Conservation (phyloP, 2,329 filamentous ascomycete genomes). For the Xylaria sp. region DNA sequence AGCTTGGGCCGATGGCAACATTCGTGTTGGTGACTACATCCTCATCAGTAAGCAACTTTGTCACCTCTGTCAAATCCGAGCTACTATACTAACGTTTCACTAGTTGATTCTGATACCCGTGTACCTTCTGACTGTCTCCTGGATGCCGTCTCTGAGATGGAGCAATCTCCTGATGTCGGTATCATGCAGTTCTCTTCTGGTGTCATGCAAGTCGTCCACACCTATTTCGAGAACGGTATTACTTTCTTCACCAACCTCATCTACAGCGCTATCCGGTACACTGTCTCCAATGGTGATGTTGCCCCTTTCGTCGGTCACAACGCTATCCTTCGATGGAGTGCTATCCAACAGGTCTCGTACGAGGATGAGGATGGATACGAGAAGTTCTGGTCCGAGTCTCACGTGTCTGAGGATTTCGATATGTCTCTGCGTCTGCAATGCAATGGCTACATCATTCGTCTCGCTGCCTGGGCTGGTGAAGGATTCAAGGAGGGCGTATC, state of each 20-base stretch:
- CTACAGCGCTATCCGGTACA: conserved; percentile 77
- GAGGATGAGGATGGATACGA: conserved; percentile 68
- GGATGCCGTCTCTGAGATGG: conserved; percentile 78
- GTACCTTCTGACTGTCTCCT: conserved; percentile 75
- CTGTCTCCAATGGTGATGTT: conserved; percentile 76
- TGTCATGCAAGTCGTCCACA: conserved; percentile 79
- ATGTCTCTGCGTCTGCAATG: conserved; percentile 78
- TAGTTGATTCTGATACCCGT: conserved; percentile 74
- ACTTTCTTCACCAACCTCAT: conserved; percentile 84
- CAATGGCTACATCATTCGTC: conserved; percentile 73
- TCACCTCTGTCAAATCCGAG: neutral
- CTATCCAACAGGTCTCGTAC: conserved; percentile 68
- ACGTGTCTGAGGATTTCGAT: conserved; percentile 83
- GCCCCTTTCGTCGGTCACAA: conserved; percentile 84
- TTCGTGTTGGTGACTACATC: conserved; percentile 72
- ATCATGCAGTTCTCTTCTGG: conserved; percentile 79
- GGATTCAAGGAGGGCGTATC: conserved; percentile 81
- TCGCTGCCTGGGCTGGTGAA: conserved; percentile 74
- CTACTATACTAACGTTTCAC: conserved; percentile 26
- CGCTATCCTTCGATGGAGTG: conserved; percentile 77
- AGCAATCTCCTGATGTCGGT: conserved; percentile 73
- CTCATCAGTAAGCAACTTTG: conserved; percentile 59
- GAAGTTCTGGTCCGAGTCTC: conserved; percentile 79
- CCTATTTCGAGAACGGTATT: conserved; percentile 77
- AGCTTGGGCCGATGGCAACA: conserved; percentile 70